A percentile compares a stretch with the other conserved stretches of the same genome.
phyloP scores from a whole-genome alignment of 225 moss, liverwort and hornwort species.

The Rhytidiadelphus loreus region DNA sequence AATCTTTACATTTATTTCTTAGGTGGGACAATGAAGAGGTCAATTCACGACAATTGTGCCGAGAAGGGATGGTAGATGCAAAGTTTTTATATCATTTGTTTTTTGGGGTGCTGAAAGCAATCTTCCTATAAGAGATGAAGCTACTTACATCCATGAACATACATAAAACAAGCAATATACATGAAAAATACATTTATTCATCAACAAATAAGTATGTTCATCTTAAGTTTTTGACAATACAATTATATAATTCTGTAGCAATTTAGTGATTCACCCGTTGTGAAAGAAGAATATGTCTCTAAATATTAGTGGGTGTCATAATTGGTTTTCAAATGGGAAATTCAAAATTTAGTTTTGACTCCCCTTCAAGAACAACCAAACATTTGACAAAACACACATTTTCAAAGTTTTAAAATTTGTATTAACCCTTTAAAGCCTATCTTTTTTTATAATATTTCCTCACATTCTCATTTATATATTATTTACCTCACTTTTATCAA shows the following conservation, averaged over 20 bases:
- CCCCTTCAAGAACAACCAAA: too few species aligned
- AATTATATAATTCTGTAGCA: background rate
- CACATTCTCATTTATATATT: background rate
- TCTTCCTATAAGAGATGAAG: too few species aligned
- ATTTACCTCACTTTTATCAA: background rate
- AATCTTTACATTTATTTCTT: background rate
- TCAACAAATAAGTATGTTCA: fast-evolving
- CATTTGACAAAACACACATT: background rate
- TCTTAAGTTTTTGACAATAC: background rate
- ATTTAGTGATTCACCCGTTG: background rate
- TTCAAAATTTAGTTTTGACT: background rate
- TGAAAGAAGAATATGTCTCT: background rate
- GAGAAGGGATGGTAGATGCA: background rate
- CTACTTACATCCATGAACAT: too few species aligned
- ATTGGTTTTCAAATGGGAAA: background rate
- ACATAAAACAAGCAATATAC: too few species aligned
- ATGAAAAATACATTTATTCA: background rate
- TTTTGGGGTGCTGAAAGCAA: too few species aligned
- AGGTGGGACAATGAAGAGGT: fast-evolving
- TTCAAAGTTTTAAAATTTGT: background rate
- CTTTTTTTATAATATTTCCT: background rate
- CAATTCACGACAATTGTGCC: fast-evolving
- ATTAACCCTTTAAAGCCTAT: background rate
- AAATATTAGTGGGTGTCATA: background rate
- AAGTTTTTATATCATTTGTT: background rate